Conservation (phyloP, 2,329 filamentous ascomycete species). For the Capronia coronata region DNA sequence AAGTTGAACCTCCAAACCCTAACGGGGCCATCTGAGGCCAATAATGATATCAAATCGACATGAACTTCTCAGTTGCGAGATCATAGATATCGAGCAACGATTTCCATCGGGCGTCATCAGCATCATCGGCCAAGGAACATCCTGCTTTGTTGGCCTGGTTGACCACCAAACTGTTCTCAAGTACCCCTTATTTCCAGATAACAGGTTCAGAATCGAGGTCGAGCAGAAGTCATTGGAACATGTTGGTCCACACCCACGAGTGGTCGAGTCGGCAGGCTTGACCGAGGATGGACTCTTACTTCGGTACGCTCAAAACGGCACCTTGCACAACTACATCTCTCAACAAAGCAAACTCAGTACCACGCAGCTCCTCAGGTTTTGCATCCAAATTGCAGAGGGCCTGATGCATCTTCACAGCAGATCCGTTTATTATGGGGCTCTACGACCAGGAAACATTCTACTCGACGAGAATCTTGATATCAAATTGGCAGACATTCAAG, state of each 20-base stretch:
- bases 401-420: slow-evolving; percentile 9
- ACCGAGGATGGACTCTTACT: slow-evolving; percentile 3
- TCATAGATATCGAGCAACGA: slow-evolving; percentile 7
- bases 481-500: slow-evolving; percentile 6
- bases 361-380: neutral
- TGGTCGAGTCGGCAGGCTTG: slow-evolving; percentile 1
- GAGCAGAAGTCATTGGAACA: slow-evolving; percentile 10
- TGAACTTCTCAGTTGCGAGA: slow-evolving; percentile 4
- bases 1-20: too few species aligned
- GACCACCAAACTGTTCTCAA: slow-evolving; percentile 9
- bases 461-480: slow-evolving; percentile 7
- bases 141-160: slow-evolving; percentile 9
- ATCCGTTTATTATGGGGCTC: slow-evolving; percentile 5
- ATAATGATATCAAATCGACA: too few species aligned
- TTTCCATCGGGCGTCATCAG: slow-evolving; percentile 8
- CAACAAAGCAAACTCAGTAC: neutral
- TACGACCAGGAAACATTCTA: slow-evolving; percentile 6
- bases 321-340: slow-evolving; percentile 6
- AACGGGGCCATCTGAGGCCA: too few species aligned
- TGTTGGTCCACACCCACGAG: slow-evolving; percentile 1
- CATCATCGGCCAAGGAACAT: slow-evolving; percentile 9
- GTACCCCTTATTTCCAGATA: slow-evolving; percentile 3
- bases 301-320: slow-evolving; percentile 6
- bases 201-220: slow-evolving; percentile 5
- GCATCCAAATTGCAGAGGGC: slow-evolving; percentile 8